Conservation (phyloP, 73 alveolate genomes). For the Uronychia binucleata region DNA sequence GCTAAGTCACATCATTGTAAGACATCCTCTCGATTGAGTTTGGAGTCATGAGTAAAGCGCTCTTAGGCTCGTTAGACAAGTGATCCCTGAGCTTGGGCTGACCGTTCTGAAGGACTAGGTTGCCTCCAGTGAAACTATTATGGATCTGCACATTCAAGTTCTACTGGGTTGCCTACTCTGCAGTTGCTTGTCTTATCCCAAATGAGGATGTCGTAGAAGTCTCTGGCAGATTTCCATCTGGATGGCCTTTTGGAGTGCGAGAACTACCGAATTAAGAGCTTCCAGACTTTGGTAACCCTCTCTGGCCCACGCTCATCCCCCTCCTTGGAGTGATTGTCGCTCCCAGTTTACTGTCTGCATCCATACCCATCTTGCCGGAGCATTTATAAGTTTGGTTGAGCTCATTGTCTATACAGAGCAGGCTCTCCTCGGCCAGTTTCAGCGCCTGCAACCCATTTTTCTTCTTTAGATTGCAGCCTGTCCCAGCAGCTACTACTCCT, state of each 20-base stretch:
- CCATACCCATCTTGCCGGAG: not conserved
- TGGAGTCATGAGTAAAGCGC: not conserved
- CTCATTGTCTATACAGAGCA: not conserved
- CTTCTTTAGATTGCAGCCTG: not conserved
- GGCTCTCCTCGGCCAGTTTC: not conserved
- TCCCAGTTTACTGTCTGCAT: not conserved
- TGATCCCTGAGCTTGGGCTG: too few species aligned
- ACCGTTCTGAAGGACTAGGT: too few species aligned
- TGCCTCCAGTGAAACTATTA: too few species aligned
- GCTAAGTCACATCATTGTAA: not conserved
- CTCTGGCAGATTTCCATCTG: too few species aligned
- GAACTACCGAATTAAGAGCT: too few species aligned
- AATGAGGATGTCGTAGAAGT: too few species aligned
- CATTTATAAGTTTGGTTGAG: not conserved
- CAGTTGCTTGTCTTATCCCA: too few species aligned
- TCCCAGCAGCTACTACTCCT: not conserved
- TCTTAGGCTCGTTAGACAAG: too few species aligned
- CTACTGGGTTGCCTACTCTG: too few species aligned
- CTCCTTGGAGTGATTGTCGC: not conserved
- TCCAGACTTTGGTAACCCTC: too few species aligned
- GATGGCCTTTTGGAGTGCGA: too few species aligned
- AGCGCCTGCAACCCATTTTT: not conserved
- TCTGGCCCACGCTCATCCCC: not conserved
- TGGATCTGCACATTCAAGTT: too few species aligned
- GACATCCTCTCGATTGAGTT: not conserved